Evolutionary conservation across 768 basidiomycete genomes (phyloP), one percentile per base, ranked within the genome.

Genomic region (Suillus americanus): DNA sequence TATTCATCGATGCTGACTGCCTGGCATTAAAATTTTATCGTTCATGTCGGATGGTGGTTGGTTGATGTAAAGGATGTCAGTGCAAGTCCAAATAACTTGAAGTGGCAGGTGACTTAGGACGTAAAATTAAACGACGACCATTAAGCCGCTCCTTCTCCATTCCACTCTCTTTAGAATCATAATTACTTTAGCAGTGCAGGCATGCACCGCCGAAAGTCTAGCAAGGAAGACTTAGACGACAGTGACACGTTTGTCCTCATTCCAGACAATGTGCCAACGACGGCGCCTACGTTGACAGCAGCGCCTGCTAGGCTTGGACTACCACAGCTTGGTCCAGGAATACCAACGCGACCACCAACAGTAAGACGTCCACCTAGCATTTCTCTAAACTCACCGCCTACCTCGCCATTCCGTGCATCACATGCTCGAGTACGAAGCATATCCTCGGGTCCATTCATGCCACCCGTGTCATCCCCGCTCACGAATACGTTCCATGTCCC

Each of bases 171-270:
- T 59, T 25, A 59, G 38, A 18, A 57, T 18, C 56, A 16, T 38
- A 18, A 23, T 55, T 37, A 55, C 30, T 33, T 37, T n/a, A 35
- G 54, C 33, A n/a, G 33, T 55, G 54, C 35, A 37, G 33, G n/a
- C 20, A 67, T 80, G 50, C 84, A 85, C 69, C 70, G 78, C 67
- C 77, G 82, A 64, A 83, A 81, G 71, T 79, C 81, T 5, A 84
- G 84, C 70, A 77, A 74, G 64, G 81, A 80, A 62, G 74, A 77
- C 62, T 60, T 40, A 9, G 75, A 75, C 59, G 78, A 79, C n/a
- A 61, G 67, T 12, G 57, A 64, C 23, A 46, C 54, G 25, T 20
- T 45, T 54, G 48, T 20, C 2, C 25, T 38, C 20, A 35, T 51
- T 16, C 57, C 53, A 54, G n/a, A 48, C 48, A 48, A 62, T 25